Evolutionary conservation across 345 rosid genomes (phyloP).

Genomic region (Stellera chamaejasme): DNA sequence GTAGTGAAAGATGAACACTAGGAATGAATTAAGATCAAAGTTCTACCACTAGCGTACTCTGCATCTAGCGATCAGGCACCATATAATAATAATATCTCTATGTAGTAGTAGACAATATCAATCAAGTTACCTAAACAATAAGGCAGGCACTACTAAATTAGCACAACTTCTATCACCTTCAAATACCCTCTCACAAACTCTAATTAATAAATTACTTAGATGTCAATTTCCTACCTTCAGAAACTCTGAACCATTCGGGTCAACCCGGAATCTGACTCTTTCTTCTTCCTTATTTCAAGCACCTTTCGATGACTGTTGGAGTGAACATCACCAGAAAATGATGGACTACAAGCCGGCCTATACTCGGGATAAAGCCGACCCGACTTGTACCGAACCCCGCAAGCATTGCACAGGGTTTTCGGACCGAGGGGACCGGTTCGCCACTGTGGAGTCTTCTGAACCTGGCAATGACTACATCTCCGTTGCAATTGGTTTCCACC

Average conservation of each 20-base stretch:
- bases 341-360: conserved; percentile 59
- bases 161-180: background rate
- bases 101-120: too few relatives aligned
- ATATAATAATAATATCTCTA: too few relatives aligned
- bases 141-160: background rate
- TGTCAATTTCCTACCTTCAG: conserved; percentile 15
- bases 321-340: conserved; percentile 34
- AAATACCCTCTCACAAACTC: conserved; percentile 10
- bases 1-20: too few relatives aligned
- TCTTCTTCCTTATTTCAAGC: conserved; percentile 41
- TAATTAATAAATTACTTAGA: background rate
- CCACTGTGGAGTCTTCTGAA: conserved; percentile 60
- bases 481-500: conserved; percentile 24
- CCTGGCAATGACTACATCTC: conserved; percentile 46
- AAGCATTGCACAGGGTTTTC: conserved; percentile 53
- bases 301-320: conserved; percentile 54
- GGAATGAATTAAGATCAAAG: too few relatives aligned
- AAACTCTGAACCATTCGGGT: conserved; percentile 24
- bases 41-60: too few relatives aligned
- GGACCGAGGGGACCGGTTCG: conserved; percentile 53
- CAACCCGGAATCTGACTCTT: conserved; percentile 20
- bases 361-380: conserved; percentile 58
- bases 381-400: conserved; percentile 54
- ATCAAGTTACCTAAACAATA: background rate
- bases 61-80: too few relatives aligned